A percentile compares a stretch with the other conserved stretches of the same genome.
These are phyloP conservation scores for Cercophora scortea DNA, from an alignment of 495 filamentous ascomycete species.

Conservation along the genomic window DNA sequence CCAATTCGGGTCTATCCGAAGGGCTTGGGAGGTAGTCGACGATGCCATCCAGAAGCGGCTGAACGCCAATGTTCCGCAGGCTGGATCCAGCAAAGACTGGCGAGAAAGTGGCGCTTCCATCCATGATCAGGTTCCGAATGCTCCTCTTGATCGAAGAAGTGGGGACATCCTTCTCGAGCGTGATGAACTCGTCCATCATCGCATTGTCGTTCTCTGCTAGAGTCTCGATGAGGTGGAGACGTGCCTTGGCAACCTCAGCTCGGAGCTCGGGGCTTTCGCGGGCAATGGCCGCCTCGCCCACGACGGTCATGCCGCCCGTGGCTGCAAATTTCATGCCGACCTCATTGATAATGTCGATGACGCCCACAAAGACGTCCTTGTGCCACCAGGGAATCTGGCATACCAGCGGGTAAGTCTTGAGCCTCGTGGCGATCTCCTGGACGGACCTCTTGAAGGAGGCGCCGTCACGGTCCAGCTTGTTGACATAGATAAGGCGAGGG, in stretches of 20 bases:
- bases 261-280: constrained; percentile 40
- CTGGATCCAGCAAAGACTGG: constrained; percentile 90
- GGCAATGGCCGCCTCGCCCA: constrained; percentile 39
- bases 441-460: constrained; percentile 84
- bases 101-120: constrained; percentile 55
- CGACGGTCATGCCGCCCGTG: constrained; percentile 42
- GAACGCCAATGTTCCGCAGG: constrained; percentile 89
- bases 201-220: constrained; percentile 81
- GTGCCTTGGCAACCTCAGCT: constrained; percentile 67
- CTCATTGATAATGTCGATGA: constrained; percentile 69
- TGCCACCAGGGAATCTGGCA: constrained; percentile 95
- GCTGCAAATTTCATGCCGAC: constrained; percentile 42
- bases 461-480: constrained; percentile 94
- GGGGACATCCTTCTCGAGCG: constrained; percentile 65
- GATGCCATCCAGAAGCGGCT: constrained; percentile 84
- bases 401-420: constrained; percentile 79
- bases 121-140: constrained; percentile 64
- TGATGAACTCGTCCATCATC: constrained; percentile 77
- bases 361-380: constrained; percentile 66
- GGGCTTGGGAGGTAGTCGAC: constrained; percentile 82
- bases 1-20: constrained; percentile 65
- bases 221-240: constrained; percentile 69
- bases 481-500: constrained; percentile 81
- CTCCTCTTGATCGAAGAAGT: constrained; percentile 58
- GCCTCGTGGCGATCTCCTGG: constrained; percentile 69